A percentile compares a stretch with the other conserved stretches of the same genome.
Evolutionary conservation across 768 basidiomycete genomes (phyloP).

Genomic region (Zangia roseola): DNA sequence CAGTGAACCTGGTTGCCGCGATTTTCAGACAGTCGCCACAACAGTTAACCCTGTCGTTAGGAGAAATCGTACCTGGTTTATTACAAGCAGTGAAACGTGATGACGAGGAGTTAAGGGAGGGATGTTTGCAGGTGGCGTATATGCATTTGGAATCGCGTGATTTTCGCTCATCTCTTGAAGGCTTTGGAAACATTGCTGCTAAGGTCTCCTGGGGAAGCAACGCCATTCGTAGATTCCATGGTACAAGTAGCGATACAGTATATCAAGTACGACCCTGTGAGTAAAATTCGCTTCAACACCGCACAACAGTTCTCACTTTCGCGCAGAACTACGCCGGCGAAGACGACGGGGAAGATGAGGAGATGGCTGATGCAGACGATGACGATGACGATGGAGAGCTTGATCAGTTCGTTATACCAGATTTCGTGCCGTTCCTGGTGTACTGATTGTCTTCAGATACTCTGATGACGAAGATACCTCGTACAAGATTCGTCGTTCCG

Average conservation of each 20-base stretch:
- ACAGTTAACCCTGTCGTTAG: conserved; percentile 60
- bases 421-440: background rate
- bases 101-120: conserved; percentile 84
- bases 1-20: conserved; percentile 75
- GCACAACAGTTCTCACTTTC: conserved; percentile 7
- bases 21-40: conserved; percentile 73
- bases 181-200: conserved; percentile 85
- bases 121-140: conserved; percentile 62
- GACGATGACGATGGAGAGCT: conserved; percentile 83
- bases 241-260: conserved; percentile 69
- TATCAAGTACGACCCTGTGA: conserved; percentile 92
- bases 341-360: conserved; percentile 62
- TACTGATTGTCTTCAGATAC: conserved; percentile 52
- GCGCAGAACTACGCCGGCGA: conserved; percentile 74
- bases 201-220: conserved; percentile 80
- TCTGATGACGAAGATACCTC: conserved; percentile 98
- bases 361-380: conserved; percentile 57
- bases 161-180: conserved; percentile 26
- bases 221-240: conserved; percentile 66
- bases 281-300: background rate
- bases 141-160: background rate
- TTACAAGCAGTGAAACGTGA: conserved; percentile 67
- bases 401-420: conserved; percentile 56
- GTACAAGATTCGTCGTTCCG: conserved; percentile 93
- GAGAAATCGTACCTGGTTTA: conserved; percentile 66